phyloP scores from a whole-genome alignment of 1,284 basidiomycete genomes.

The Leucoagaricus sp. region DNA sequence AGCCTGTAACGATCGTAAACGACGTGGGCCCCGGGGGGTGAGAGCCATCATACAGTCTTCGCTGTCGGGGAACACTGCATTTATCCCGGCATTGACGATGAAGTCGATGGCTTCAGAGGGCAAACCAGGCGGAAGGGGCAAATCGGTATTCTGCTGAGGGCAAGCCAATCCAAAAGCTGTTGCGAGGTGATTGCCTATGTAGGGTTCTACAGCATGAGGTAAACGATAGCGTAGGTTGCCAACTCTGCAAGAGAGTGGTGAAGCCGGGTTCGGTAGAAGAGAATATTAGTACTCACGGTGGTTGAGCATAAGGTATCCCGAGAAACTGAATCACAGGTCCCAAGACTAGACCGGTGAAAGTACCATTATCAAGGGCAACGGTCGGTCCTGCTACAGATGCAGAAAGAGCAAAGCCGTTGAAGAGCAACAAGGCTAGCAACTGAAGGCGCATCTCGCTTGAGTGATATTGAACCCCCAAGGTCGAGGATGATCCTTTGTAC shows the following conservation, averaged over 20 bases:
- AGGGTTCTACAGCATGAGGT: conserved; percentile 29
- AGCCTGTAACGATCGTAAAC: conserved; percentile 36
- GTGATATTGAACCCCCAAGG: too few species aligned
- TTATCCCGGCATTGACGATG: conserved; percentile 22
- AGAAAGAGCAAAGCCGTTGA: conserved; percentile 18
- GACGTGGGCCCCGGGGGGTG: background rate
- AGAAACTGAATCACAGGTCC: conserved; percentile 38
- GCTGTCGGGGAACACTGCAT: conserved; percentile 34
- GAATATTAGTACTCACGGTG: conserved; percentile 31
- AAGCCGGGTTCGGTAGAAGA: background rate
- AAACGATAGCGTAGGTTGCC: conserved; percentile 43
- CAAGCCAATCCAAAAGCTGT: conserved; percentile 20
- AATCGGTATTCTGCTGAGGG: conserved; percentile 20
- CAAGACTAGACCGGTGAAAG: conserved; percentile 36
- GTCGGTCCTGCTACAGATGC: conserved; percentile 33
- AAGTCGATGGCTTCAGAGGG: conserved; percentile 19
- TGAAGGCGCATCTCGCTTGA: background rate
- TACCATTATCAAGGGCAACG: conserved; percentile 37
- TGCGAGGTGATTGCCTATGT: conserved; percentile 17
- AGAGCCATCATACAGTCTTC: conserved; percentile 47
- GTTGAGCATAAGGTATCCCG: conserved; percentile 52
- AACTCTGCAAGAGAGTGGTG: conserved; percentile 25
- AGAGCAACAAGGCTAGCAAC: background rate
- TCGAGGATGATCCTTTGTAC: background rate
- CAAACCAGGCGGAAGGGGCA: conserved; percentile 16